Evolutionary conservation across 805 yeast genomes (phyloP).

Genomic region (Torulaspora maleeae): DNA sequence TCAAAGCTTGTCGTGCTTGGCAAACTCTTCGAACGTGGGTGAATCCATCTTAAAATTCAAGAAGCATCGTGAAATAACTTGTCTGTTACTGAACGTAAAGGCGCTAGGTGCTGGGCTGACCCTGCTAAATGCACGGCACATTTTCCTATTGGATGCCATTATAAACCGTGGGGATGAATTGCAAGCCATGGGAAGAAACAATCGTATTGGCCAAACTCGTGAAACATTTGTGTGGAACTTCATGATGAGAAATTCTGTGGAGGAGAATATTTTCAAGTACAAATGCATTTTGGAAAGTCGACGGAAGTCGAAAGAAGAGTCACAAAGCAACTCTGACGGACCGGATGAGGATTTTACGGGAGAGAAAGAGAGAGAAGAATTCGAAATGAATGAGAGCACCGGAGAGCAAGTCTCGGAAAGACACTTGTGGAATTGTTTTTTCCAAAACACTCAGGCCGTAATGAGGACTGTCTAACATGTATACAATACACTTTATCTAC

Average conservation of each 20-base stretch:
- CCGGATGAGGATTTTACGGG: conserved; percentile 5
- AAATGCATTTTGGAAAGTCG: conserved; percentile 29
- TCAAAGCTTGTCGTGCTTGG: conserved; percentile 35
- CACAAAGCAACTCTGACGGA: conserved; percentile 2
- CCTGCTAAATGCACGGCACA: conserved; percentile 86
- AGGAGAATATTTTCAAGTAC: conserved; percentile 66
- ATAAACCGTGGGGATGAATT: conserved; percentile 81
- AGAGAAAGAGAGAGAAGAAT: conserved; percentile 22
- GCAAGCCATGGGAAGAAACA: conserved; percentile 89
- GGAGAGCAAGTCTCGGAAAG: conserved; percentile 28
- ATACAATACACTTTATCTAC: too few species aligned
- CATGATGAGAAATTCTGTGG: conserved; percentile 77
- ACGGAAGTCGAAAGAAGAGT: conserved; percentile 10
- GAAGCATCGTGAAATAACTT: conserved; percentile 58
- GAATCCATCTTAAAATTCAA: conserved; percentile 50
- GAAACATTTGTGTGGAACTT: conserved; percentile 92
- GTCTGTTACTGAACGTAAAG: conserved; percentile 78
- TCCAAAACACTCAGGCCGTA: conserved; percentile 14
- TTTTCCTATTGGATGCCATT: conserved; percentile 87
- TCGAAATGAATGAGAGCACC: conserved; percentile 26
- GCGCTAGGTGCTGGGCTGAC: conserved; percentile 90
- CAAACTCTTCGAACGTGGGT: conserved; percentile 43
- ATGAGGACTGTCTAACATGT: too few species aligned
- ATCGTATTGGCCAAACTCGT: conserved; percentile 81
- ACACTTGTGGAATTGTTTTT: conserved; percentile 34